Base-by-base conservation (phyloP, 2,329 filamentous ascomycete species). In the Rhexocercosporidium sp. region DNA sequence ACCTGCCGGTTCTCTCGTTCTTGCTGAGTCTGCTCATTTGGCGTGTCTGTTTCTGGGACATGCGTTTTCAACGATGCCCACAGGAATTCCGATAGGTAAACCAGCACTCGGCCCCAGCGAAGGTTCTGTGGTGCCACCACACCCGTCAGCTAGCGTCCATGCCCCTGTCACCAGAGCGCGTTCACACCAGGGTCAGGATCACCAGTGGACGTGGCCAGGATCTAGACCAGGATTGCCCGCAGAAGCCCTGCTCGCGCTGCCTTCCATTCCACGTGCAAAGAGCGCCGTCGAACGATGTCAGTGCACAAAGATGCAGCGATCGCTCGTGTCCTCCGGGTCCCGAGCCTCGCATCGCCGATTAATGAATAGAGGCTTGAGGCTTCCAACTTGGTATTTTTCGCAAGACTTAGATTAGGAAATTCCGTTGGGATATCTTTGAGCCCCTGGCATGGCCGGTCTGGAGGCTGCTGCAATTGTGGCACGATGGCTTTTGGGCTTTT, bases 251-350 rank as follows among this genome's bases (percentile, higher is more conserved):
- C 25, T 60, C 41, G 27, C 37, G 29, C 31, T 60, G 7, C 39
- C 39, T 60, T 46, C 57, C 22, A 44, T 59, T 27, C 62, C 62
- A 64, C 62, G 62, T 64, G 62, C 20, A 37, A 3, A 47, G 37
- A 46, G 31, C 41, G 47, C 60, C 27, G 39, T 57, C 51, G 61
- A 56, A 56, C 44, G 27, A 22, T 47, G 59, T 62, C 49, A 64
- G 51, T 56, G 61, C 49, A 25, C 51, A 25, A 20, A 14, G 29
- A 39, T 27, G 60, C 29, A 54, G 60, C 29, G 41, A 25, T 47
- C 37, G 39, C 22, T 27, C 22, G 20, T n/a, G n/a, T 31, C 22
- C 18, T 37, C 46, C 44, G 8, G 1, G 29, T 29, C 49, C 61
- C 61, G 61, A 46, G 31, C 12, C 5, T 57, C n/a, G 20, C 25